A percentile compares a stretch with the other conserved stretches of the same genome.
phyloP scores from a whole-genome alignment of 2,329 filamentous ascomycete species.

The Botrytis squamosa region DNA sequence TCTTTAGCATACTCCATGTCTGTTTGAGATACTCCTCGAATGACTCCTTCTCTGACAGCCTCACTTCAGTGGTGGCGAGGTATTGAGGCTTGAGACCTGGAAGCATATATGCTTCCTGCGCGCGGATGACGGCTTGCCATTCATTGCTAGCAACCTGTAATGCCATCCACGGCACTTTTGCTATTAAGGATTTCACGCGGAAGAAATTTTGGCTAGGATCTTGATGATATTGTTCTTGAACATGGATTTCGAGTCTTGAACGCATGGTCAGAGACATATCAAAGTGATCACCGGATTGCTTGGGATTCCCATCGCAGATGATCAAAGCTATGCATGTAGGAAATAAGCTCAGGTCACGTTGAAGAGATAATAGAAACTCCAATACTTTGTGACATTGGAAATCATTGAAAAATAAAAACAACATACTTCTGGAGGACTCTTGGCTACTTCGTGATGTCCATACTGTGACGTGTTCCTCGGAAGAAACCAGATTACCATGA shows the following conservation, averaged over 20 bases:
- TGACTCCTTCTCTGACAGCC: background rate
- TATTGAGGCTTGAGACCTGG: background rate
- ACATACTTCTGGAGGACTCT: background rate
- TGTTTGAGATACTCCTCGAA: background rate
- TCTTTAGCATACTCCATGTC: background rate
- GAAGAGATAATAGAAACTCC: background rate
- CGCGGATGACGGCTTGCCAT: background rate
- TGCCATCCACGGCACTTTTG: background rate
- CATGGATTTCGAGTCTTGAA: background rate
- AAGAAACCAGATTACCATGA: background rate
- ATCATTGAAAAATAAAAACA: background rate
- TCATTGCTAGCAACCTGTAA: background rate
- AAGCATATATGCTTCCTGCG: background rate
- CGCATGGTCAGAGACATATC: background rate
- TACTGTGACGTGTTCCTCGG: background rate
- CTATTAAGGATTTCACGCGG: no score
- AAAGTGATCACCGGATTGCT: background rate
- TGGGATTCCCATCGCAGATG: background rate
- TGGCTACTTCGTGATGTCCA: rapidly evolving
- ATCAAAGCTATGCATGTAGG: background rate
- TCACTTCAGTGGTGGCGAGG: background rate
- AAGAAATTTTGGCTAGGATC: no score
- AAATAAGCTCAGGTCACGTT: background rate
- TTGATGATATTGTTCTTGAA: background rate
- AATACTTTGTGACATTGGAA: background rate